These are phyloP conservation scores for Kalmanozyma brasiliensis DNA, from an alignment of 1,284 basidiomycete species.

Conservation along the genomic window DNA sequence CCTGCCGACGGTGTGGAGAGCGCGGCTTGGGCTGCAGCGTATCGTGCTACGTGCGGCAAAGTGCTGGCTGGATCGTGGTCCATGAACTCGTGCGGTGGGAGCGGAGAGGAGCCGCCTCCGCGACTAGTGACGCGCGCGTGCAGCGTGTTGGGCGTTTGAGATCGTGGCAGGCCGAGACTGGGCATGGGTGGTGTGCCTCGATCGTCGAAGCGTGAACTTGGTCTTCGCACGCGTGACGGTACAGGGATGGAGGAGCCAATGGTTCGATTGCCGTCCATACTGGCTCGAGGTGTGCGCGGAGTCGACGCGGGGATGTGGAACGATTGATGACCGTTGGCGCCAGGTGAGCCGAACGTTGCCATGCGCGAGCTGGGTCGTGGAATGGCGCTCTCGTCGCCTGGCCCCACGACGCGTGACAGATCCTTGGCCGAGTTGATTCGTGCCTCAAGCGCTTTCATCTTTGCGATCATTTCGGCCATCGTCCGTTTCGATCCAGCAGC, in stretches of 20 bases:
- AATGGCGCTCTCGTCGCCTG: slow-evolving; percentile 54
- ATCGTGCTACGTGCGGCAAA: slow-evolving; percentile 38
- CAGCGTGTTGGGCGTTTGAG: slow-evolving; percentile 22
- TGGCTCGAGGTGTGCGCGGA: slow-evolving; percentile 34
- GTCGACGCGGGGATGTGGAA: slow-evolving; percentile 32
- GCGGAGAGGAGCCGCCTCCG: slow-evolving; percentile 30
- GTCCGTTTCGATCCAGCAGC: slow-evolving; percentile 37
- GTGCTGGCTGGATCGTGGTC: slow-evolving; percentile 55
- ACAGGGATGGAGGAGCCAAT: slow-evolving; percentile 59
- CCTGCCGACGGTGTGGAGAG: not conserved
- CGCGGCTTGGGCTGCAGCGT: slow-evolving; percentile 23
- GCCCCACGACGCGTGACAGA: slow-evolving; percentile 26
- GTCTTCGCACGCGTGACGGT: slow-evolving; percentile 49
- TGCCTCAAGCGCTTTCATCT: slow-evolving; percentile 62
- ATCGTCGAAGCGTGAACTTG: slow-evolving; percentile 49
- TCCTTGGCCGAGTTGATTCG: slow-evolving; percentile 57
- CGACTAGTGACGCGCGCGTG: slow-evolving; percentile 19
- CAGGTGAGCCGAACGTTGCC: slow-evolving; percentile 34
- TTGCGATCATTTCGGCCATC: slow-evolving; percentile 57
- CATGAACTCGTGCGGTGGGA: slow-evolving; percentile 54
- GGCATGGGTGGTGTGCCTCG: slow-evolving; percentile 40
- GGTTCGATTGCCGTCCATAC: slow-evolving; percentile 41
- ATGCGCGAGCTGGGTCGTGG: slow-evolving; percentile 62
- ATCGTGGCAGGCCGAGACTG: slow-evolving; percentile 36
- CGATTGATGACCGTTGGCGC: slow-evolving; percentile 13